Base-by-base conservation (phyloP, 2,329 filamentous ascomycete species). In the Claviceps monticola region DNA sequence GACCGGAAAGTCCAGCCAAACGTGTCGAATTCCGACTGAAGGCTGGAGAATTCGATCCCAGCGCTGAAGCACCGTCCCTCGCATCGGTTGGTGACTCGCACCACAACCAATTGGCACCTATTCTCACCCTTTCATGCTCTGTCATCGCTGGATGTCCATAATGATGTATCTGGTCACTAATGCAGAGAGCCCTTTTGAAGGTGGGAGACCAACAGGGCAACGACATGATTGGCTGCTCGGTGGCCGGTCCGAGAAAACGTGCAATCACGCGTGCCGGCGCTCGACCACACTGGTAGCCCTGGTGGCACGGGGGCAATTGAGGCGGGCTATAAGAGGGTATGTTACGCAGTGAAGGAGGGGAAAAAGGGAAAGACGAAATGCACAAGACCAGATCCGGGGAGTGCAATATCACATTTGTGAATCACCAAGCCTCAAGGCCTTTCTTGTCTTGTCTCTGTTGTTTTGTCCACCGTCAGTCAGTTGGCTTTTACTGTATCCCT, bases 1-100 rank as follows among this genome's bases (percentile, higher is more conserved):
- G 46, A 41, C 46, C 46, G 46, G 46, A 48, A 48, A 48, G 46
- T 37, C 37, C 46, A 48, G 46, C 46, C 46, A 48, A 48, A 41
- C 46, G 46, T 48, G 46, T 48, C 46, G n/a, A 21, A 26, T 26
- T 21, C 37, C 36, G 46, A 39, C 34, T 23, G 21, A 41, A 48
- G 37, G 14, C 21, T 48, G 46, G 46, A 41, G 36, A 48, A 39
- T 41, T 41, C 46, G 46, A 48, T 48, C 37, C 21, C 13, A 16
- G 46, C 37, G 46, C 37, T 21, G 41, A 29, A 26, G 37, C 37
- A 38, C 29, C 21, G 16, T 16, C 21, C 16, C 14, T 37, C 11
- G 13, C 37, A 48, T 39, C 34, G 46, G 46, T 41, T 48, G 37
- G 46, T 37, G 46, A 37, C 46, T 46, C 34, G 46, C 46, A 14